phyloP scores from a whole-genome alignment of 2,329 filamentous ascomycete genomes.

The Hypoxylon sp. region DNA sequence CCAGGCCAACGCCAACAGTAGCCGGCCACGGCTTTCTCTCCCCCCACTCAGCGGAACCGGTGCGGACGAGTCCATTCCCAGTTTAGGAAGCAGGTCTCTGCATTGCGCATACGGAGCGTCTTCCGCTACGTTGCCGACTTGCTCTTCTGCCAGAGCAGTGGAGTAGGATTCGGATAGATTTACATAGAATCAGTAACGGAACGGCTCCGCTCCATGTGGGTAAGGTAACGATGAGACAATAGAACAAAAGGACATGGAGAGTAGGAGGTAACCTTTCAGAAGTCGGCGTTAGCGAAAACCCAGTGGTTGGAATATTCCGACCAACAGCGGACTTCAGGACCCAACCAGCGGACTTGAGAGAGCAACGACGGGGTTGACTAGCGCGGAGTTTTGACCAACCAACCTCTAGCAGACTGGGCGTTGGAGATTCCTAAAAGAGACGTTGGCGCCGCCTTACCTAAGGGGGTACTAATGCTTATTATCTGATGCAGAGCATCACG shows the following conservation, averaged over 20 bases:
- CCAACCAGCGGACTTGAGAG: background rate
- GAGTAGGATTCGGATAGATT: background rate
- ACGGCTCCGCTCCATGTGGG: conserved; percentile 21
- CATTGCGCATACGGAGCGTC: conserved; percentile 7
- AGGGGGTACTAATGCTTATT: conserved; percentile 1
- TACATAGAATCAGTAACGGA: background rate
- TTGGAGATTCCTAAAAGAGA: conserved; percentile 1
- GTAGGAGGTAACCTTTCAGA: background rate
- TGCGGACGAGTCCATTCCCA: conserved; percentile 14
- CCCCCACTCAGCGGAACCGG: conserved; percentile 28
- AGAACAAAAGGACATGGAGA: background rate
- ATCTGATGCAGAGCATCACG: background rate
- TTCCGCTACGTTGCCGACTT: conserved; percentile 16
- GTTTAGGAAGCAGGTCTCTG: background rate
- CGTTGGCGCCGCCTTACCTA: background rate
- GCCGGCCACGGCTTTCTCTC: conserved; percentile 20
- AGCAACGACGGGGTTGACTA: background rate
- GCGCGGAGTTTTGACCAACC: background rate
- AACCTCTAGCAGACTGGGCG: background rate
- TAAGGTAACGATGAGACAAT: conserved; percentile 21
- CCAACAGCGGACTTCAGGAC: background rate
- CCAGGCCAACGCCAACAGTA: conserved; percentile 8
- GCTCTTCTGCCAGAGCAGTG: background rate
- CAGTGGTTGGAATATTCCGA: conserved; percentile 1
- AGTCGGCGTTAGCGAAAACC: background rate